A percentile compares a stretch with the other conserved stretches of the same genome.
Evolutionary conservation across 257 asterid species (phyloP).

Genomic region (Solanum habrochaites): DNA sequence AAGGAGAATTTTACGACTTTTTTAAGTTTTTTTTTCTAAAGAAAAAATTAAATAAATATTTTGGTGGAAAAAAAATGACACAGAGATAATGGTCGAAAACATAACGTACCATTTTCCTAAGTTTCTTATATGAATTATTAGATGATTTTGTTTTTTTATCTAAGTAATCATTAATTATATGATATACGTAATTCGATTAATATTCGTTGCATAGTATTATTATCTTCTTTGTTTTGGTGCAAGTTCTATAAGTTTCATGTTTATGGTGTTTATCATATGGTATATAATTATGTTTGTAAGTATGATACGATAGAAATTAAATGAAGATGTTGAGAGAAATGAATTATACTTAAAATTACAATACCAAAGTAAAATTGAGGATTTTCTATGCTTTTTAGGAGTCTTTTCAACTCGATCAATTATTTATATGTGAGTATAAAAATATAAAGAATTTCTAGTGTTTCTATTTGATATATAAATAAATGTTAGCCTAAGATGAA

Average conservation of each 20-base stretch:
- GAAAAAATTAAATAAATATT: background rate
- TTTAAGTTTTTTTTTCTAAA: background rate
- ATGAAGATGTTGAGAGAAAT: background rate
- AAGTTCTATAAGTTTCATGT: background rate
- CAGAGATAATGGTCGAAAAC: background rate
- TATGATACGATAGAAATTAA: background rate
- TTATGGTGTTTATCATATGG: background rate
- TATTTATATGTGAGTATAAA: background rate
- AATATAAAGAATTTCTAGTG: background rate
- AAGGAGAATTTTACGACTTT: background rate
- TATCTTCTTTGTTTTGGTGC: background rate
- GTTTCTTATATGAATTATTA: too few species aligned
- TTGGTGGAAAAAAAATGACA: background rate
- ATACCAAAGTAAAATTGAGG: too few species aligned
- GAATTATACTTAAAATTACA: background rate
- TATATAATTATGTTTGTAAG: background rate
- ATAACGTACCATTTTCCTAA: accelerated
- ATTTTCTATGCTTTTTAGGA: background rate
- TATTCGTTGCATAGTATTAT: too few species aligned
- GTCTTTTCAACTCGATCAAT: background rate
- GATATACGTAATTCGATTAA: too few species aligned
- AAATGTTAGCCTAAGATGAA: background rate
- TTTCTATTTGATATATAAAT: background rate
- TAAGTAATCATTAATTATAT: too few species aligned
- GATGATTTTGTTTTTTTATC: background rate